Evolutionary conservation across 164 flowering plant genomes (phyloP), one percentile per base, ranked within the genome.

Genomic region (Nymphaea thermarum): DNA sequence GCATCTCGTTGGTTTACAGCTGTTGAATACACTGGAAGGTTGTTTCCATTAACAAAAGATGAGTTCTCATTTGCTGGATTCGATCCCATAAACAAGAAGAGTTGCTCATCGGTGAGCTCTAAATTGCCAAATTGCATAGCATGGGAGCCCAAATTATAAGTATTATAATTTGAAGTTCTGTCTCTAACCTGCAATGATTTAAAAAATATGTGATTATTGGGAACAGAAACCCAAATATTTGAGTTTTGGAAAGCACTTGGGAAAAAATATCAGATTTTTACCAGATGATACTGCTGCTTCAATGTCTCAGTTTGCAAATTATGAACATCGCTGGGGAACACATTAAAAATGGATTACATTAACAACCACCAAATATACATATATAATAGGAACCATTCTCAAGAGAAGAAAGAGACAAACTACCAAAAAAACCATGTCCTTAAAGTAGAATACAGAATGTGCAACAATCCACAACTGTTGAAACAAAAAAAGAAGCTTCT

Each of bases 231-330:
- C 36, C 36, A 25, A 25, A 25, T 25, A 25, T 25, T 8, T 62
- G 6, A 17, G 42, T 62, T 62, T 25, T 62, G 64, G 0, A 17
- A 4, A 17, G 36, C 64, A 62, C n/a, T 62, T 62, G n/a, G 10
- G 7, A 62, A 62, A 7, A 62, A 11, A 62, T 10, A 62, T 17
- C 12, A 62, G n/a, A 17, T 11, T 17, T 41, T 5, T 81, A 90
- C 98, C 96, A 87, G 80, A 70, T 86, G 78, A 79, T 93, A 93
- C 65, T 93, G 98, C 80, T 90, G 98, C 79, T 78, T 79, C 82
- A 93, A 70, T 72, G 87, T 78, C 78, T 93, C 98, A 2, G 84
- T 75, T 78, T 74, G 80, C 75, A 89, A 76, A 71, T 93, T 88
- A 76, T 86, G 93, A 17, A 63, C n/a, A n/a, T 90, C 97, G 83